A percentile compares a stretch with the other conserved stretches of the same genome.
Conservation (phyloP, 257 asterid species). For the Petunia axillaris region DNA sequence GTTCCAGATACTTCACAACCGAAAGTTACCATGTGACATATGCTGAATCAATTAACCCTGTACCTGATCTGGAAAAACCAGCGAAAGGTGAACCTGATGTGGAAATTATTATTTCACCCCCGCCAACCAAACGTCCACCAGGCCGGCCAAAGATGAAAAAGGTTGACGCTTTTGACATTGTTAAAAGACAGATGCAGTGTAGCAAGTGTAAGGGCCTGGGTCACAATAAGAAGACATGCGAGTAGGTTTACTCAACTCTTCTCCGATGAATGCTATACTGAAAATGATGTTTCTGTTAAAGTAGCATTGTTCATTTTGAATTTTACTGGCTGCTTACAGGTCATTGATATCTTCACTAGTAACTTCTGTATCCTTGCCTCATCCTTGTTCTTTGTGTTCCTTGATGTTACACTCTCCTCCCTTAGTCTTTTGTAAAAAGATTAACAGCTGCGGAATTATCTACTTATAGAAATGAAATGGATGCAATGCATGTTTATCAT, state of each 20-base stretch:
- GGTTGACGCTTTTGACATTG: conserved; percentile 74
- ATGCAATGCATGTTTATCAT: not conserved
- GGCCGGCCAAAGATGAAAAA: conserved; percentile 90
- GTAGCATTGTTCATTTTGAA: not conserved
- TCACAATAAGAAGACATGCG: conserved; percentile 86
- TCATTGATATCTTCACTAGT: not conserved
- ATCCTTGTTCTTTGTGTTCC: not conserved
- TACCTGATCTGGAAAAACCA: conserved; percentile 86
- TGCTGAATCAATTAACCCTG: conserved; percentile 83
- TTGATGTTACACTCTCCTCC: not conserved
- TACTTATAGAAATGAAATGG: not conserved
- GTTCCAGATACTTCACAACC: conserved; percentile 73
- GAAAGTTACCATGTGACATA: conserved; percentile 72
- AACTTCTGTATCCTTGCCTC: not conserved
- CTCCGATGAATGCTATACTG: not conserved
- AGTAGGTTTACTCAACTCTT: conserved; percentile 19
- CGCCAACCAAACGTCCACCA: conserved; percentile 89
- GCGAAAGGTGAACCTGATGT: conserved; percentile 57
- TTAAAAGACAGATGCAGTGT: conserved; percentile 97
- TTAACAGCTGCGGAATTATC: not conserved
- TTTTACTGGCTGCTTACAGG: not conserved
- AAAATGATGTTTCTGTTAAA: not conserved
- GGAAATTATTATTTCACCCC: conserved; percentile 76
- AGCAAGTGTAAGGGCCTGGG: conserved; percentile 98
- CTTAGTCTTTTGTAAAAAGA: not conserved